Conservation (phyloP, 2,329 filamentous ascomycete genomes). For the Colletotrichum spinosum region DNA sequence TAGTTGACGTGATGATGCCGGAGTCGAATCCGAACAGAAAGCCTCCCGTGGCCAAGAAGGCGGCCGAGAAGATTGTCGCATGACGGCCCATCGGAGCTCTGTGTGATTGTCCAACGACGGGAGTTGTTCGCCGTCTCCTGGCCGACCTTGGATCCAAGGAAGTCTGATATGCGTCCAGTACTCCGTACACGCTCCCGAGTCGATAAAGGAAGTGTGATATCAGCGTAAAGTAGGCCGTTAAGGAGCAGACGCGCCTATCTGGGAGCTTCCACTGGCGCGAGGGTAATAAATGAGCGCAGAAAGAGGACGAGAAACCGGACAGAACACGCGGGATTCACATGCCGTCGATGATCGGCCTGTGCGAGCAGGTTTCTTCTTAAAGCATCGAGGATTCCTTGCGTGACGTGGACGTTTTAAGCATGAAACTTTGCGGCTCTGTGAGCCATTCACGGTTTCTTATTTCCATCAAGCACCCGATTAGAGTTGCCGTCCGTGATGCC, state of each 20-base stretch:
- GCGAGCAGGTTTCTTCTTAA: slow-evolving; percentile 14
- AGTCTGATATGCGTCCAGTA: not conserved
- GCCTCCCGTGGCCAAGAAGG: slow-evolving; percentile 43
- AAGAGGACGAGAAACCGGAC: too few relatives aligned
- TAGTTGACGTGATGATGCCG: slow-evolving; percentile 54
- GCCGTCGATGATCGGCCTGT: slow-evolving; percentile 4
- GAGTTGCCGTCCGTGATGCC: slow-evolving; percentile 20
- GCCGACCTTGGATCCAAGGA: not conserved
- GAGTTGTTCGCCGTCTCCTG: not conserved
- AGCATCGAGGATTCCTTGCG: not conserved
- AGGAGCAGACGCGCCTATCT: too few relatives aligned
- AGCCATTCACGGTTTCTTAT: slow-evolving; percentile 28
- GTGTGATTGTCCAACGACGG: slow-evolving; percentile 1
- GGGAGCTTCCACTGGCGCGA: too few relatives aligned
- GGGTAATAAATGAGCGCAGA: too few relatives aligned
- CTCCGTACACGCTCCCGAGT: not conserved
- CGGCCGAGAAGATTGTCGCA: slow-evolving; percentile 39
- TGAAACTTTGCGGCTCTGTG: slow-evolving; percentile 28
- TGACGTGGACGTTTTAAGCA: slow-evolving; percentile 28
- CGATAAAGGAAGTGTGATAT: not conserved
- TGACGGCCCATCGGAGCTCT: slow-evolving; percentile 31
- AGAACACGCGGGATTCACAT: slow-evolving; percentile 6
- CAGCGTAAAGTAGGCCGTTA: not conserved
- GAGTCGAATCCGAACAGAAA: slow-evolving; percentile 60
- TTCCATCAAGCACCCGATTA: slow-evolving; percentile 14